Base-by-base conservation (phyloP, 78 protist genomes). In the Thecamonas trahens region DNA sequence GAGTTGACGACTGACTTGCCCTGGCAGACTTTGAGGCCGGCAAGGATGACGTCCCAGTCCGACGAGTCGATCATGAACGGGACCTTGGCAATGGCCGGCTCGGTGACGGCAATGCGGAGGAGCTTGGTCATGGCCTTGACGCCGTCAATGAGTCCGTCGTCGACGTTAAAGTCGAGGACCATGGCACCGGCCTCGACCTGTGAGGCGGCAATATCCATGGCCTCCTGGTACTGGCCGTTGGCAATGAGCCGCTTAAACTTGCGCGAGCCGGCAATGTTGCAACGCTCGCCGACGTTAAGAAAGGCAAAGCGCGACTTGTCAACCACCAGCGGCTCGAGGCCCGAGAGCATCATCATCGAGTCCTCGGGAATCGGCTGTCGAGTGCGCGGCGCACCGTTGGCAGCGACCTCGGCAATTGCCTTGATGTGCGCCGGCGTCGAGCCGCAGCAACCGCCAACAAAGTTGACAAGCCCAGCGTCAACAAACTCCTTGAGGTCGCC, bases 381-480 rank as follows among this genome's bases (percentile, higher is more conserved):
- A 8, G 29, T 24, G 31, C 54, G 54, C 54, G 54, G 54, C 17
- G n/a, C 29, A 17, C 17, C 18, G 54, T 1, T 7, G 17, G 54
- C 54, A 11, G 24, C 54, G 37, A 53, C 88, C 31, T 83, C 39
- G 24, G 63, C 84, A 28, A 96, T 70, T 28, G 92, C 92, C 35
- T 53, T 75, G 59, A 97, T 97, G 70, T 97, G 98, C 24, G 52
- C 89, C 14, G 97, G 97, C 14, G 95, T 81, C 0, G 98, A 81
- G 37, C 98, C 99, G 81, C 99, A 97, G 91, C 98, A 96, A 24
- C 97, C 97, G 54, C 98, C 94, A 45, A 95, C 91, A 40, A 90
- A 35, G 89, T 96, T 96, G 61, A 95, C 59, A 13, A 88, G 58
- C 24, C 95, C 95, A 61, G 35, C 24, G 20, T 34, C 52, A 22